These are phyloP conservation scores for Apiospora hydei DNA, from an alignment of 2,329 filamentous ascomycete species.

Conservation along the genomic window DNA sequence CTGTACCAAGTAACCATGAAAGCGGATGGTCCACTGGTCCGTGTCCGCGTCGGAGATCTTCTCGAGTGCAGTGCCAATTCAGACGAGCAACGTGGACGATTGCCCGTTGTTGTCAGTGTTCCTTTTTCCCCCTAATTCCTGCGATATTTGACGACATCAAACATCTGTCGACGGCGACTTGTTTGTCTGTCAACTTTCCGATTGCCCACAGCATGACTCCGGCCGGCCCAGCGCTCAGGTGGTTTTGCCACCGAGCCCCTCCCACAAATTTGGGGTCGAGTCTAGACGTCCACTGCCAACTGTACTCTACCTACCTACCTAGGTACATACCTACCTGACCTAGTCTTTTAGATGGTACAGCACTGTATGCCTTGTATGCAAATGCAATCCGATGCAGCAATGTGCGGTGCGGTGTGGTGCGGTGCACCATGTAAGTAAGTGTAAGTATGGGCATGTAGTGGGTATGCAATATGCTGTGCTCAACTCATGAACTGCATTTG, in stretches of 20 bases:
- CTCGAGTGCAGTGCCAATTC: neutral
- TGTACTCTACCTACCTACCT: neutral
- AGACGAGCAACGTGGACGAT: conserved; percentile 18
- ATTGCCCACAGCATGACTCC: neutral
- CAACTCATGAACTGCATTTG: conserved; percentile 9
- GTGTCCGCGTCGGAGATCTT: conserved; percentile 4
- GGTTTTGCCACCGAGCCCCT: conserved; percentile 14
- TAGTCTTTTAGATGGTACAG: conserved; percentile 1
- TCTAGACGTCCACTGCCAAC: conserved; percentile 12
- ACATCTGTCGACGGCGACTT: neutral
- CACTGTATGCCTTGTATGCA: conserved; percentile 1
- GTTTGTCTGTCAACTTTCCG: neutral
- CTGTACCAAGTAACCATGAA: neutral
- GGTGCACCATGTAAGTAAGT: neutral
- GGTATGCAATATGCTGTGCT: conserved; percentile 1
- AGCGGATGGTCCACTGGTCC: conserved; percentile 10
- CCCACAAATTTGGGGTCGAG: conserved; percentile 17
- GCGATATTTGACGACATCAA: neutral
- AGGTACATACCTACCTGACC: too few species aligned
- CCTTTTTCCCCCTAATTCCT: neutral
- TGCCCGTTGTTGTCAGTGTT: neutral
- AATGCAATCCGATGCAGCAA: neutral
- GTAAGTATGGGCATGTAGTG: neutral
- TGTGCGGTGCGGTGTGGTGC: neutral
- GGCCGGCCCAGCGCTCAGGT: conserved; percentile 1